These are phyloP conservation scores for Trichoderma afroharzianum DNA, from an alignment of 2,329 filamentous ascomycete species.

Conservation along the genomic window DNA sequence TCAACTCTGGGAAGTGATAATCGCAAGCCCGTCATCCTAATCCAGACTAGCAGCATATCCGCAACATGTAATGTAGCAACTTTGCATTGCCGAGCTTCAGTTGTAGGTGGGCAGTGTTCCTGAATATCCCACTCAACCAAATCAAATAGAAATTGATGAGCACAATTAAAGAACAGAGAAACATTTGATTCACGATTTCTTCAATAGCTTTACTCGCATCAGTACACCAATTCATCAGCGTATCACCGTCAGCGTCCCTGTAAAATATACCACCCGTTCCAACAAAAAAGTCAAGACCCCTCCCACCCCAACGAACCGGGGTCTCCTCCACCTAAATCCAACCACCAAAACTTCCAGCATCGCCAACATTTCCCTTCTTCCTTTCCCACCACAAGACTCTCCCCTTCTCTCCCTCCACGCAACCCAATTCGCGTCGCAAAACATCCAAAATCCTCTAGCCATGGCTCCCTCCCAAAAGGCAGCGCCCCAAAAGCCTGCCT, in stretches of 20 bases:
- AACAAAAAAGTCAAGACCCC: not conserved
- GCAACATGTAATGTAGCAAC: not conserved
- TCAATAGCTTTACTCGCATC: not conserved
- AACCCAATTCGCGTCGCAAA: not conserved
- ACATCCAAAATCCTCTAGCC: not conserved
- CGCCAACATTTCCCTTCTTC: not conserved
- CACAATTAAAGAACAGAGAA: not conserved
- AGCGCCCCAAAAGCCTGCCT: constrained; percentile 21
- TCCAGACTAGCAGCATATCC: not conserved
- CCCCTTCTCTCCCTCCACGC: no score
- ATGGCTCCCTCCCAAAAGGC: not conserved
- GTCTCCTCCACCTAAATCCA: not conserved
- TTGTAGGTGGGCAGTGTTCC: not conserved
- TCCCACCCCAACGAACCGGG: not conserved
- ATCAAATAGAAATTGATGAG: not conserved
- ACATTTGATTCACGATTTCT: no score
- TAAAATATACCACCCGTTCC: not conserved
- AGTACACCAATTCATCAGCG: not conserved
- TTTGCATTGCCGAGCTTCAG: not conserved
- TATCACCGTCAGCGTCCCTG: not conserved
- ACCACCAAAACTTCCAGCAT: constrained; percentile 11
- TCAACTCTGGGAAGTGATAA: not conserved
- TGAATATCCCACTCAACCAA: not conserved
- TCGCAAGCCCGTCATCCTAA: not conserved
- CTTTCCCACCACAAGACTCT: not conserved